A percentile compares a stretch with the other conserved stretches of the same genome.
phyloP scores from a whole-genome alignment of 2,329 filamentous ascomycete genomes.

The Pestalotiopsis sp. region DNA sequence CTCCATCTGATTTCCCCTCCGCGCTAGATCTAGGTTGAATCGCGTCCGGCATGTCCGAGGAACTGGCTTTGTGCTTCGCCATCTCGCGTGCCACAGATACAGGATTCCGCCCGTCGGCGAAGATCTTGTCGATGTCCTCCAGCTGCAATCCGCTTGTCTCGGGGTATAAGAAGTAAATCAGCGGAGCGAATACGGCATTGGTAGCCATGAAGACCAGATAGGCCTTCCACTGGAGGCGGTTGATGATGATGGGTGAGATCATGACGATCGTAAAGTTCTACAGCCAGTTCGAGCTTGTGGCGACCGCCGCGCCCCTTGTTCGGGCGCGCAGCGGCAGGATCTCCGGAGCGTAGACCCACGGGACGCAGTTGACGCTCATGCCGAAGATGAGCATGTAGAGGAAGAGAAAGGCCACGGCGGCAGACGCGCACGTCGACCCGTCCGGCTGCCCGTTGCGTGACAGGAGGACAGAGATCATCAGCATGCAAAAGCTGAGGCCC shows the following conservation, averaged over 20 bases:
- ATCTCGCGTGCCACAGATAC: background rate
- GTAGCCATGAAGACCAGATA: slow-evolving; percentile 55
- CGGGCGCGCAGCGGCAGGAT: slow-evolving; percentile 35
- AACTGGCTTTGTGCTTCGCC: background rate
- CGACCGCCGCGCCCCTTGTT: slow-evolving; percentile 34
- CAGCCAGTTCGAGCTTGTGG: slow-evolving; percentile 37
- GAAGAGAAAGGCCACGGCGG: slow-evolving; percentile 32
- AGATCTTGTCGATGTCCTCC: slow-evolving; percentile 55
- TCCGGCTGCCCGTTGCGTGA: slow-evolving; percentile 19
- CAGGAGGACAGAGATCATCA: slow-evolving; percentile 38
- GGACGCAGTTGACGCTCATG: slow-evolving; percentile 33
- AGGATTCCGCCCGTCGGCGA: slow-evolving; percentile 25
- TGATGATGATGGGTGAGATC: slow-evolving; percentile 53
- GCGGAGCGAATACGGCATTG: slow-evolving; percentile 45
- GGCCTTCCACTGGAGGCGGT: slow-evolving; percentile 49
- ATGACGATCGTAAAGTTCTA: slow-evolving; percentile 32
- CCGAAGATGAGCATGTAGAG: slow-evolving; percentile 39
- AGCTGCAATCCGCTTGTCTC: slow-evolving; percentile 52
- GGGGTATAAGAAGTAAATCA: slow-evolving; percentile 50
- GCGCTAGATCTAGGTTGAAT: too few species aligned
- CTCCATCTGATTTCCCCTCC: too few species aligned
- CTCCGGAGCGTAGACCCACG: slow-evolving; percentile 40
- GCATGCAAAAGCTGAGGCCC: slow-evolving; percentile 36
- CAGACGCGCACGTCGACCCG: slow-evolving; percentile 19
- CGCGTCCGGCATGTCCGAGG: too few species aligned